Conservation (phyloP, 331 rosid species). For the Phaseolus coccineus region DNA sequence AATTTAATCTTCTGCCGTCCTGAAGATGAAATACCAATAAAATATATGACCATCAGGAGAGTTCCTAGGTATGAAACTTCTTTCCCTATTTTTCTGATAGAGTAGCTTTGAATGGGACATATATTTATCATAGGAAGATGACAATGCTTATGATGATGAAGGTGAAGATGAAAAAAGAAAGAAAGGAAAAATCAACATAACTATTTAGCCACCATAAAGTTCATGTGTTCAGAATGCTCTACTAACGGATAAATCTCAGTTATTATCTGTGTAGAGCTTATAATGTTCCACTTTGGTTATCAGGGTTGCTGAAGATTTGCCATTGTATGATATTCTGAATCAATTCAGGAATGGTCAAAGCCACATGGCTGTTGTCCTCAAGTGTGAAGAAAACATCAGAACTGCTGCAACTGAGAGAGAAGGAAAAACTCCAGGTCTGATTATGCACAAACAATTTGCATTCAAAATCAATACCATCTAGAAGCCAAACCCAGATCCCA, state of each 20-base stretch:
- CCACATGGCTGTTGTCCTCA: conserved; percentile 53
- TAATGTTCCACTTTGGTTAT: conserved; percentile 31
- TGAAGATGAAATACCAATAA: conserved; percentile 50
- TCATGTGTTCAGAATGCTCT: not conserved
- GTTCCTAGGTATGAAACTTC: conserved; percentile 42
- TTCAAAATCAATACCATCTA: conserved; percentile 1
- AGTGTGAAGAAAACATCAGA: conserved; percentile 40
- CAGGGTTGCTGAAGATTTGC: conserved; percentile 53
- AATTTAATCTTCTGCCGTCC: conserved; percentile 50
- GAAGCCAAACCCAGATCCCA: not conserved
- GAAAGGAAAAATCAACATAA: not conserved
- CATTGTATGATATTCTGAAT: conserved; percentile 52
- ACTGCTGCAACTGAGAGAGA: conserved; percentile 33
- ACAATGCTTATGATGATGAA: not conserved
- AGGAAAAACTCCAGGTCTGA: conserved; percentile 19
- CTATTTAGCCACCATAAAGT: not conserved
- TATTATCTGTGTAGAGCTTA: not conserved
- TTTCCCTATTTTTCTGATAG: conserved; percentile 3
- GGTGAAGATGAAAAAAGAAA: not conserved
- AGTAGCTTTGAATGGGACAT: conserved; percentile 1
- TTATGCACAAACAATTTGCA: conserved; percentile 17
- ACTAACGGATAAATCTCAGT: not conserved
- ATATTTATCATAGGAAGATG: not conserved
- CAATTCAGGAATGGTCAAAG: conserved; percentile 55
- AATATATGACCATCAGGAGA: conserved; percentile 42